Percentiles rank a stretch among this genome's conserved stretches.
These are phyloP conservation scores for Athelia sp. DNA, from an alignment of 1,284 basidiomycete genomes.

Conservation along the genomic window DNA sequence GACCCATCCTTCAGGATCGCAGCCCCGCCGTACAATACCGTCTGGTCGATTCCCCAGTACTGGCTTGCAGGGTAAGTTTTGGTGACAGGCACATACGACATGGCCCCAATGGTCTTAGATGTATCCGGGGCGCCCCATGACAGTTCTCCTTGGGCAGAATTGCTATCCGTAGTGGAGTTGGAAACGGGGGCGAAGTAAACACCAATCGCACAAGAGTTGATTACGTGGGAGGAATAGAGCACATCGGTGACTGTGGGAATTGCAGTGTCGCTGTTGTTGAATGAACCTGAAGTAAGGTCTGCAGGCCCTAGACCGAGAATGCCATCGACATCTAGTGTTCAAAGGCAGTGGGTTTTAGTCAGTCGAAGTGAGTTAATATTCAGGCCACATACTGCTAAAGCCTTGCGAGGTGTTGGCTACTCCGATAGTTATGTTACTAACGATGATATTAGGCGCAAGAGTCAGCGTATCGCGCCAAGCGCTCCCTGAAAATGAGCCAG, in stretches of 20 bases:
- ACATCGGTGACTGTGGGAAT: conserved; percentile 11
- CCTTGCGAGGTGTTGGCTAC: conserved; percentile 16
- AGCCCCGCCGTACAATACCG: conserved; percentile 15
- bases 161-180: conserved; percentile 4
- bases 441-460: conserved; percentile 1
- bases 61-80: conserved; percentile 5
- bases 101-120: background rate
- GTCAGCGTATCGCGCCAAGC: conserved; percentile 20
- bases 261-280: background rate
- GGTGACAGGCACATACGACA: background rate
- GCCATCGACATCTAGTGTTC: conserved; percentile 13
- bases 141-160: conserved; percentile 15
- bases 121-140: conserved; percentile 12
- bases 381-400: conserved; percentile 5
- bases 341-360: too few relatives aligned
- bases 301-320: conserved; percentile 14
- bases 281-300: conserved; percentile 17
- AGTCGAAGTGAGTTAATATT: too few relatives aligned
- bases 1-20: background rate
- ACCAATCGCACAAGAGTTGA: conserved; percentile 13
- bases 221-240: conserved; percentile 17
- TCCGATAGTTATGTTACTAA: conserved; percentile 18
- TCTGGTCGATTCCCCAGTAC: conserved; percentile 5
- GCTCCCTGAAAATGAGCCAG: conserved; percentile 45
- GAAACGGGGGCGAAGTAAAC: conserved; percentile 18